phyloP scores from a whole-genome alignment of 2,329 filamentous ascomycete genomes.

The Penicillium sclerotiorum region DNA sequence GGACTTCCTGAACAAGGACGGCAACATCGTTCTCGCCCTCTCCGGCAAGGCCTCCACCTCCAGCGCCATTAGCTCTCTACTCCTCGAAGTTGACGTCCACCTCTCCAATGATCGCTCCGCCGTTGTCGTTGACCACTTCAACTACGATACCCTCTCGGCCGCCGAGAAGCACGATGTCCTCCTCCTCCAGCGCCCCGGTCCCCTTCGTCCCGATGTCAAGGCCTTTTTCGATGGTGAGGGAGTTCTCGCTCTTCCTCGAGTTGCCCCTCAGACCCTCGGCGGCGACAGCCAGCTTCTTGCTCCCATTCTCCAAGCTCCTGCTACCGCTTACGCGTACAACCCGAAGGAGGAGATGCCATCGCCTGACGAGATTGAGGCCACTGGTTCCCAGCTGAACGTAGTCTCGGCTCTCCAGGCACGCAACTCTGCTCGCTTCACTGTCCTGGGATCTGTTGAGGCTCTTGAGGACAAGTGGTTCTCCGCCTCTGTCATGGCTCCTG shows the following conservation, averaged over 20 bases:
- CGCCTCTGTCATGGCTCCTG: constrained; percentile 67
- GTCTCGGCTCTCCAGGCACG: constrained; percentile 87
- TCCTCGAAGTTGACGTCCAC: constrained; percentile 84
- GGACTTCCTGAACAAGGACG: constrained; percentile 86
- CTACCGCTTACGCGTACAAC: constrained; percentile 91
- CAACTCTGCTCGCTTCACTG: constrained; percentile 86
- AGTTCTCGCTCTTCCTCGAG: constrained; percentile 77
- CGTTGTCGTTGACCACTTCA: constrained; percentile 92
- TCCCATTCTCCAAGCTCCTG: constrained; percentile 78
- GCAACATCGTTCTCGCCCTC: constrained; percentile 87
- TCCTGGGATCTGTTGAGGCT: constrained; percentile 84
- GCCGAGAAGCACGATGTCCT: constrained; percentile 86
- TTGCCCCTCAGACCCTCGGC: constrained; percentile 80
- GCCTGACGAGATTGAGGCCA: constrained; percentile 81
- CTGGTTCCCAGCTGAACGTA: constrained; percentile 79
- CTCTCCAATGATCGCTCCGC: constrained; percentile 84
- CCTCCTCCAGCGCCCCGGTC: constrained; percentile 69
- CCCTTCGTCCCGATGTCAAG: constrained; percentile 69
- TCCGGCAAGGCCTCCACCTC: constrained; percentile 72
- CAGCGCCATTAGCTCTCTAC: constrained; percentile 72
- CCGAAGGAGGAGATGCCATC: constrained; percentile 77
- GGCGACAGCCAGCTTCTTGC: constrained; percentile 72
- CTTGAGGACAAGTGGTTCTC: constrained; percentile 88
- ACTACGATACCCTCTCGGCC: constrained; percentile 77
- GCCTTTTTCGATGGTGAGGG: constrained; percentile 73